phyloP scores from a whole-genome alignment of 225 moss, liverwort and hornwort species.

The Sphagnum contortum region DNA sequence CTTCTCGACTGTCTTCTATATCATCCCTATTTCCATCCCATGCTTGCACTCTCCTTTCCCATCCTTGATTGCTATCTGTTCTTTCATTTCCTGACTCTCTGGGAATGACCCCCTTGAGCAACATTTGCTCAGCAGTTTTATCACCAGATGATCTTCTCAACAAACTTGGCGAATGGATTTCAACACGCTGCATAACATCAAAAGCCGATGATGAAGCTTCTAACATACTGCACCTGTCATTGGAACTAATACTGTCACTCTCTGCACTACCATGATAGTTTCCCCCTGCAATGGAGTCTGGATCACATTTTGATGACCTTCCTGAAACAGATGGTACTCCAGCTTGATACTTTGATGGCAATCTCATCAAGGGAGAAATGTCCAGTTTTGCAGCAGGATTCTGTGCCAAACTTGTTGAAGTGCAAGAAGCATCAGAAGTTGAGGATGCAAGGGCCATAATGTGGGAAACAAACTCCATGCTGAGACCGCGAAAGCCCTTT shows the following conservation, averaged over 20 bases:
- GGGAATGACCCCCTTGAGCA: too few relatives aligned
- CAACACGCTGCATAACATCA: conserved; percentile 35
- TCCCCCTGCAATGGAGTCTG: conserved; percentile 12
- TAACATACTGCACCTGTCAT: conserved; percentile 12
- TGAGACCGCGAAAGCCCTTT: conserved; percentile 73
- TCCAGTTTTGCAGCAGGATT: conserved; percentile 5
- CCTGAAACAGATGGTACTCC: not conserved
- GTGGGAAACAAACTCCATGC: conserved; percentile 78
- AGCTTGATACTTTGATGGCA: too few relatives aligned
- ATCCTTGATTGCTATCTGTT: too few relatives aligned
- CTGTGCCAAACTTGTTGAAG: conserved; percentile 3
- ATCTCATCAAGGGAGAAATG: conserved; percentile 2
- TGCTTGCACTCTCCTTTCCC: not conserved
- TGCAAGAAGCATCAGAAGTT: conserved; percentile 1
- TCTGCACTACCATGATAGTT: conserved; percentile 14
- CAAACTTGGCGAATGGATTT: conserved; percentile 32
- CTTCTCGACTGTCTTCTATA: conserved; percentile 11
- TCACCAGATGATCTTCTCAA: conserved; percentile 11
- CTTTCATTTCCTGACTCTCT: too few relatives aligned
- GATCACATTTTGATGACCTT: conserved; percentile 26
- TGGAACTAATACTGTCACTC: conserved; percentile 17
- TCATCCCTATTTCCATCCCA: conserved; percentile 8
- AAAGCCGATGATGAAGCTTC: conserved; percentile 28
- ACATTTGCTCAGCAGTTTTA: too few relatives aligned
- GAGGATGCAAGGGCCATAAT: conserved; percentile 81